Evolutionary conservation across 257 asterid species (phyloP), one percentile per base, ranked within the genome.

Genomic region (Nicotiana noctiflora): DNA sequence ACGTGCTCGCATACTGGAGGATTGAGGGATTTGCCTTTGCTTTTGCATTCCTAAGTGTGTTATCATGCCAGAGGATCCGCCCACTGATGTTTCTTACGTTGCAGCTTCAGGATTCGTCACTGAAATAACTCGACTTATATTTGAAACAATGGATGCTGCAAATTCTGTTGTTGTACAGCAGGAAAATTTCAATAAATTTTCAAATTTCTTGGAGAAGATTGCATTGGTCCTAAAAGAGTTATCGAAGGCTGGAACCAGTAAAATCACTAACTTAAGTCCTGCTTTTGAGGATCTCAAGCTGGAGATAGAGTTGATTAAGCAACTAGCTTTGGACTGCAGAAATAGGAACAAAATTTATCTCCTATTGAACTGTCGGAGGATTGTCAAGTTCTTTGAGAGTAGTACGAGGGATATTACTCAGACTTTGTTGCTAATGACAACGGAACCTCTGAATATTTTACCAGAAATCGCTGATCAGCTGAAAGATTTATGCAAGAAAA

Each of bases 301-400:
- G 76, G 91, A 87, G 86, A 74, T 88, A 25, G 53, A 77, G 12
- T 68, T 44, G 53, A 84, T 86, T 2, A 86, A 85, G 81, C 80
- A 82, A 32, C 53, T 88, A 49, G 76, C 72, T 34, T 51, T 53
- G 21, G 82, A 82, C 17, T 88, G 90, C 85, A 75, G 74, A 72
- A 66, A 62, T 2, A 81, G 85, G 6, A 88, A 85, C 80, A 85
- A 57, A 80, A 77, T 88, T n/a, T 85, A 88, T 83, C 91, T 86
- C 82, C 79, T 86, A 52, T 32, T 88, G 49, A 88, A 83, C 63
- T 85, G 86, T 76, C 81, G 61, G 84, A 82, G 80, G 59, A 86
- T 86, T 55, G 81, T 68, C 8, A 84, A 87, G 76, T 75, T 77
- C 4, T 53, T 88, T 51, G 88, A 83, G 67, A 59, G 51, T 23